Percentiles rank a stretch among this genome's conserved stretches.
Evolutionary conservation across 371 early-diverging fungal species (phyloP).

Genomic region (Chytridiales sp.): DNA sequence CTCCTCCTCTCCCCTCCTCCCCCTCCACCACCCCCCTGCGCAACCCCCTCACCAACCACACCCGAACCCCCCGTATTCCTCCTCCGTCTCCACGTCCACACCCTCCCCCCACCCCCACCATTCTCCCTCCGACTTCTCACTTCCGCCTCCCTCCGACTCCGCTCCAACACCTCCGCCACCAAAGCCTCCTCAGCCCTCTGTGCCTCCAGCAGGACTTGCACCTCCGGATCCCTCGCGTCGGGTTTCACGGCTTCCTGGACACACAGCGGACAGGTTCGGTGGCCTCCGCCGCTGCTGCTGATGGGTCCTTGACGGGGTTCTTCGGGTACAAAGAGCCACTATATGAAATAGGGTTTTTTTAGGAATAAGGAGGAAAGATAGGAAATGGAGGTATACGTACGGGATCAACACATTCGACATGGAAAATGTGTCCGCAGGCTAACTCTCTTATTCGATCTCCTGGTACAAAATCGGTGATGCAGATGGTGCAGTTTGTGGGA

Average conservation of each 20-base stretch:
- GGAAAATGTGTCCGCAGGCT: slow-evolving; percentile 70
- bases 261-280: slow-evolving; percentile 36
- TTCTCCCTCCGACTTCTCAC: not conserved
- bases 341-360: no score
- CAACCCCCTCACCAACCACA: not conserved
- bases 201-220: slow-evolving; percentile 23
- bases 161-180: slow-evolving; percentile 21
- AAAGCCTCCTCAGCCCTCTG: slow-evolving; percentile 23
- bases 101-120: slow-evolving; percentile 6
- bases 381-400: no score
- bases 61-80: not conserved
- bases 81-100: no score
- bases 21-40: no score
- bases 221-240: slow-evolving; percentile 30
- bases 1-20: no score
- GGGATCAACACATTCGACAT: slow-evolving; percentile 66
- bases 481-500: slow-evolving; percentile 61
- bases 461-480: slow-evolving; percentile 60
- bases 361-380: no score
- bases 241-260: slow-evolving; percentile 31
- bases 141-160: slow-evolving; percentile 21
- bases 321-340: slow-evolving; percentile 54
- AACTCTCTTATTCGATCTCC: slow-evolving; percentile 59
- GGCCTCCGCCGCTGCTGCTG: slow-evolving; percentile 10
- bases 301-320: slow-evolving; percentile 12